A percentile compares a stretch with the other conserved stretches of the same genome.
phyloP scores from a whole-genome alignment of 2,329 filamentous ascomycete genomes.

The Fusarium chaquense region DNA sequence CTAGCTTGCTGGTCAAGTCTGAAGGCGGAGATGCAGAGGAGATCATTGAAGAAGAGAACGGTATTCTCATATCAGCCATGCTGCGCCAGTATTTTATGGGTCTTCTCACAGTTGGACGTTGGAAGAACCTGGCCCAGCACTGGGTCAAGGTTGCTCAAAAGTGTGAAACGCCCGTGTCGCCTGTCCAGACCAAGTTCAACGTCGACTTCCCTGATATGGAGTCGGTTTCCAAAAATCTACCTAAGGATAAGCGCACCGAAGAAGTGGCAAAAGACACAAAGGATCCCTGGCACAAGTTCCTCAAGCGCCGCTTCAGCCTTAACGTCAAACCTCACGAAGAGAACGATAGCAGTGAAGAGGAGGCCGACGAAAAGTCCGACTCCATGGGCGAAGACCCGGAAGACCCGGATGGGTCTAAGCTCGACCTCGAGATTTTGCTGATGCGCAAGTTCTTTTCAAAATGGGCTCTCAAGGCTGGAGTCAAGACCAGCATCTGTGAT shows the following conservation, averaged over 20 bases:
- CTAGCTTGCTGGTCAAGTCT: conserved; percentile 77
- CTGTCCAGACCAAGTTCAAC: conserved; percentile 36
- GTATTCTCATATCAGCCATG: conserved; percentile 86
- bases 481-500: conserved; percentile 66
- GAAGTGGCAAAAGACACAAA: conserved; percentile 38
- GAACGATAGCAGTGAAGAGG: conserved; percentile 59
- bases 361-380: conserved; percentile 25
- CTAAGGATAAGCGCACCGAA: conserved; percentile 37
- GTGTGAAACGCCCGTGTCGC: conserved; percentile 65
- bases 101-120: conserved; percentile 82
- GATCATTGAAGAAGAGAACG: conserved; percentile 86
- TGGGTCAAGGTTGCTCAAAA: conserved; percentile 75
- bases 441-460: conserved; percentile 77
- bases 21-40: conserved; percentile 83
- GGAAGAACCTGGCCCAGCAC: conserved; percentile 78
- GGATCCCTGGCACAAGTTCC: conserved; percentile 54
- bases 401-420: conserved; percentile 54
- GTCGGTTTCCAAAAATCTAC: conserved; percentile 40
- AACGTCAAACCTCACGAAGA: conserved; percentile 52
- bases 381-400: conserved; percentile 49
- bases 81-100: conserved; percentile 93
- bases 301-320: conserved; percentile 52
- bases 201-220: conserved; percentile 40
- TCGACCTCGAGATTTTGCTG: conserved; percentile 70
- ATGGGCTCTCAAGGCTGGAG: conserved; percentile 77